Base-by-base conservation (phyloP, 2,329 filamentous ascomycete genomes). In the Cladosporium sp. region DNA sequence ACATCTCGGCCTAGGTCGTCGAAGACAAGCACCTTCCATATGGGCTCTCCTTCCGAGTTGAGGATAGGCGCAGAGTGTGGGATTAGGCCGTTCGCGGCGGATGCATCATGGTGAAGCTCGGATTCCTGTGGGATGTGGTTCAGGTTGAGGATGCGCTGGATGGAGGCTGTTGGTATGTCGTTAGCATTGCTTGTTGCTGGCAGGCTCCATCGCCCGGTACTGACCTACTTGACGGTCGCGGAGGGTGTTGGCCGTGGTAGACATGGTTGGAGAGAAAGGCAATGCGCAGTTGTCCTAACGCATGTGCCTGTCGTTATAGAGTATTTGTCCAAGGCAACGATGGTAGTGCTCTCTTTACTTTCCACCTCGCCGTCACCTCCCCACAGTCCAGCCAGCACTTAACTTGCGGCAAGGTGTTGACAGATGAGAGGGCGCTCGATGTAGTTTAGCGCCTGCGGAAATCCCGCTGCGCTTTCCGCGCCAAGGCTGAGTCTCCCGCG, bases 11-110 rank as follows among this genome's bases (percentile, higher is more conserved):
- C 95, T 72, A 90, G 81, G 72, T 94, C 91, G 79, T 99, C 96
- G 76, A 99, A 98, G 11, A 99, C 92, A 62, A 99, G 83, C 7
- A 98, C 92, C 79, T 98, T 98, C 94, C 94, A 98, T 81, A 97
- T 93, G 0, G 94, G 93, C 74, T 96, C 92, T 69, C 93, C 93
- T 73, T 96, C 90, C 57, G 92, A 86, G 72, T 93, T 93, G 68
- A 97, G 82, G 63, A 97, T 91, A 18, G 92, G 90, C n/a, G 89
- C 89, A 44, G 89, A 86, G 26, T 90, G 87, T 64, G 89, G 85
- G 65, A 90, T 81, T 11, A 90, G 79, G 60, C 88, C 89, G 74
- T 89, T 89, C 36, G 79, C 75, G 65, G 86, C 82, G 55, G 86
- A 81, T 47, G 84, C 78, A 66, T 93, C 90, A 67, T 91, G 86